These are phyloP conservation scores for Trapa bicornis DNA, from an alignment of 345 rosid species.

Conservation along the genomic window DNA sequence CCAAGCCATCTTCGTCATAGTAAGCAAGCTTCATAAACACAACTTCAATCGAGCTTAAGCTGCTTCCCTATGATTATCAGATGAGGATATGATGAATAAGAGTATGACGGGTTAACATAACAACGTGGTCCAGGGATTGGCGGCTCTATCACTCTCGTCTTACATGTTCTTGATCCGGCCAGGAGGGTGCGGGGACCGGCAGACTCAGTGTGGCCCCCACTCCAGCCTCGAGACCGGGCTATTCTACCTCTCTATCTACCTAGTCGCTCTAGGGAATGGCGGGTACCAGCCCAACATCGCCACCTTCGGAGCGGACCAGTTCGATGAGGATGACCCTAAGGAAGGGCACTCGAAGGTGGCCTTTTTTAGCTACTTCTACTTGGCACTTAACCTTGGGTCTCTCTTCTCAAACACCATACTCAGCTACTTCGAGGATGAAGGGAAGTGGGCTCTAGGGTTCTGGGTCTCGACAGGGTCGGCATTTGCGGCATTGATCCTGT, in stretches of 20 bases:
- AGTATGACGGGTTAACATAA: neutral
- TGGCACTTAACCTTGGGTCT: constrained; percentile 83
- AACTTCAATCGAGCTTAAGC: neutral
- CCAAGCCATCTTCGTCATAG: constrained; percentile 83
- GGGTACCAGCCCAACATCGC: constrained; percentile 98
- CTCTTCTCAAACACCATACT: constrained; percentile 91
- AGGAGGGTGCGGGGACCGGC: constrained; percentile 61
- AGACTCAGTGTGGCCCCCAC: constrained; percentile 60
- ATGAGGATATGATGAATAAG: too few species aligned
- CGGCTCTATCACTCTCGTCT: constrained; percentile 57
- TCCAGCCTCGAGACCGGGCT: constrained; percentile 48
- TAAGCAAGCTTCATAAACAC: constrained; percentile 34
- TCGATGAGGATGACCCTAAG: constrained; percentile 76
- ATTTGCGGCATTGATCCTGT: constrained; percentile 54
- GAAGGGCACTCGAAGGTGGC: constrained; percentile 82
- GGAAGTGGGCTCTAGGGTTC: constrained; percentile 90
- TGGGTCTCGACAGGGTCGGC: constrained; percentile 93
- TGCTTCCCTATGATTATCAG: neutral
- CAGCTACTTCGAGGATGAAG: constrained; percentile 85
- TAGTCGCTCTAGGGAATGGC: constrained; percentile 84
- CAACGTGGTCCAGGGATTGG: constrained; percentile 50
- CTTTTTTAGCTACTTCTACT: constrained; percentile 95
- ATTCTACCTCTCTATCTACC: constrained; percentile 84
- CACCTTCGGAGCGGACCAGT: constrained; percentile 94
- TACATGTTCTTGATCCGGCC: constrained; percentile 72